Conservation (phyloP, 2,329 filamentous ascomycete species). For the Penicillium sp. region DNA sequence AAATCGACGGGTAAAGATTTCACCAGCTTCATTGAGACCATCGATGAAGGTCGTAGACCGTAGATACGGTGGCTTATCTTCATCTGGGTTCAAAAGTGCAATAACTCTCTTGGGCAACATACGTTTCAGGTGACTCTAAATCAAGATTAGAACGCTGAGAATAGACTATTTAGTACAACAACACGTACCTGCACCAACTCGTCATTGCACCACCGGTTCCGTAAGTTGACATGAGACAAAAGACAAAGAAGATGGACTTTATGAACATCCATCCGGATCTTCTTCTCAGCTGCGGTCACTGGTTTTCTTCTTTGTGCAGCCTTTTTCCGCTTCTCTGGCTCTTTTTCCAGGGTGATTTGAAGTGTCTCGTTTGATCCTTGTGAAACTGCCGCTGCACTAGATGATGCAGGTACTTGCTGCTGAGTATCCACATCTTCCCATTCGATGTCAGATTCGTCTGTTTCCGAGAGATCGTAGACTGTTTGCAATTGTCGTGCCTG, state of each 20-base stretch:
- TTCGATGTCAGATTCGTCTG: slow-evolving; percentile 60
- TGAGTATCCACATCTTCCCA: slow-evolving; percentile 61
- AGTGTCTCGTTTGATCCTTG: slow-evolving; percentile 27
- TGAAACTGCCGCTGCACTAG: slow-evolving; percentile 15
- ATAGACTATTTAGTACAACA: neutral
- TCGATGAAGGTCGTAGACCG: slow-evolving; percentile 74
- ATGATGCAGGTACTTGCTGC: slow-evolving; percentile 25
- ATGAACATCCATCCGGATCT: slow-evolving; percentile 70
- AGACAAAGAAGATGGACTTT: slow-evolving; percentile 83
- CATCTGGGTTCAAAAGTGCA: slow-evolving; percentile 66
- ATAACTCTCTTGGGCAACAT: slow-evolving; percentile 66
- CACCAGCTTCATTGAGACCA: slow-evolving; percentile 68
- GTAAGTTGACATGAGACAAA: slow-evolving; percentile 69
- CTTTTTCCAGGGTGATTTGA: slow-evolving; percentile 40
- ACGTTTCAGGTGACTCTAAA: slow-evolving; percentile 52
- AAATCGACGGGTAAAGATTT: slow-evolving; percentile 68
- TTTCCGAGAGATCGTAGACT: slow-evolving; percentile 35
- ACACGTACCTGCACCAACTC: slow-evolving; percentile 57
- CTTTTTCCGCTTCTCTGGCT: slow-evolving; percentile 24
- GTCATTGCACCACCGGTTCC: slow-evolving; percentile 91
- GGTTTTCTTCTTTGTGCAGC: slow-evolving; percentile 47
- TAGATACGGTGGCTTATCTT: slow-evolving; percentile 68
- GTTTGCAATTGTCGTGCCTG: slow-evolving; percentile 27
- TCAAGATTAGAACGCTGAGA: slow-evolving; percentile 8
- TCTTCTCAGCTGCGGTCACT: slow-evolving; percentile 57